Evolutionary conservation across 2,329 filamentous ascomycete genomes (phyloP), one percentile per base, ranked within the genome.

Genomic region (Septoria linicola): DNA sequence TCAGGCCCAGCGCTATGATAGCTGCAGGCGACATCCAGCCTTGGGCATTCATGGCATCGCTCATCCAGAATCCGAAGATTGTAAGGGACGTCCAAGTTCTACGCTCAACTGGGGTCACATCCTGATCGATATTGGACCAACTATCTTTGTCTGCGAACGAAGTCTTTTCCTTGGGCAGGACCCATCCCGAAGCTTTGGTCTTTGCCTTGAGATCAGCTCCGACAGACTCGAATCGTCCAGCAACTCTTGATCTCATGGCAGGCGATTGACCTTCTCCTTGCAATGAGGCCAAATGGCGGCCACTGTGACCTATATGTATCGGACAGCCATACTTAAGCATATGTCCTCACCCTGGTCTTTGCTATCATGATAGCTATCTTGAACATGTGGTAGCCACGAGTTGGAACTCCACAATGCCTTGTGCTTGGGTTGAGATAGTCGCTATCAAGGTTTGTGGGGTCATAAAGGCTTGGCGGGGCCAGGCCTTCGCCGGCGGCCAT

Each of bases 1-100:
- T 74, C 50, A 75, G 63, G 10, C 74, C 74, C 3, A 73, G 65
- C 11, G 73, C 71, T 37, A 77, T 70, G 54, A 77, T 76, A n/a
- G 72, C 68, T 5, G 72, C 68, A 3, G 73, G 72, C n/a, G 68
- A 70, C 60, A 70, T 67, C 73, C 75, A 77, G 35, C 36, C 66
- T 57, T 75, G 72, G 20, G 72, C 71, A 44, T 73, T 74, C 57
- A 76, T 62, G 8, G 72, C 67, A 61, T 76, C 74, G 13, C 63
- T 68, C 51, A 76, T 70, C 75, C 75, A 77, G 58, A 72, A 78
- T 1, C 71, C 71, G 3, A 72, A 59, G 23, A 74, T 67, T 1
- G 70, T 70, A 51, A 68, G 68, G 1, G 66, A 66, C 1, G 70
- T 69, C 75, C 75, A 77, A 1, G 72, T 76, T 13, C 73, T 66